phyloP scores from a whole-genome alignment of 208 protist genomes.

The Leishmania tarentolae region DNA sequence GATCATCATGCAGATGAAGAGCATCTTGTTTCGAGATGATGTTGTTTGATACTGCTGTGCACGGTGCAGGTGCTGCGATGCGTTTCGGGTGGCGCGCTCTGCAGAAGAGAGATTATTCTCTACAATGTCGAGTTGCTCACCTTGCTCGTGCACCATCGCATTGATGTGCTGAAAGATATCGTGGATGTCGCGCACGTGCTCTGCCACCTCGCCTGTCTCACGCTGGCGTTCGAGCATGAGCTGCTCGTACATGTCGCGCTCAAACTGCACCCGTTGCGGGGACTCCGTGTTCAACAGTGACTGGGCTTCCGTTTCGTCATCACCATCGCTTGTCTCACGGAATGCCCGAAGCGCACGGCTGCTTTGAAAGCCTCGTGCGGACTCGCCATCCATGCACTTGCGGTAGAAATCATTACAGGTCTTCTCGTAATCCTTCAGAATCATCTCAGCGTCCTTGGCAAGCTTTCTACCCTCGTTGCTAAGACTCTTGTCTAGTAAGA shows the following conservation, averaged over 20 bases:
- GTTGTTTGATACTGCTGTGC: constrained; percentile 67
- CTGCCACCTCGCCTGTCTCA: constrained; percentile 84
- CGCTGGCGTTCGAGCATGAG: constrained; percentile 81
- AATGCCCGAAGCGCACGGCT: constrained; percentile 14
- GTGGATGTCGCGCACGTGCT: constrained; percentile 86
- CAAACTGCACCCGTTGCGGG: constrained; percentile 64
- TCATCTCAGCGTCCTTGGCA: constrained; percentile 65
- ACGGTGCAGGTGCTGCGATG: constrained; percentile 57
- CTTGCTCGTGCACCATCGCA: constrained; percentile 82
- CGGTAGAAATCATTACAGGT: constrained; percentile 87
- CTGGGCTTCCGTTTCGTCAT: constrained; percentile 29
- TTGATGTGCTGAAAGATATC: constrained; percentile 90
- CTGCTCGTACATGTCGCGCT: constrained; percentile 80
- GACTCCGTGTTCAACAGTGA: constrained; percentile 13
- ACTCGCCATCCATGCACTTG: constrained; percentile 77
- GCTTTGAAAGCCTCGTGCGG: constrained; percentile 39
- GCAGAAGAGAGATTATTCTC: constrained; percentile 63
- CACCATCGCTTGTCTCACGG: constrained; percentile 40
- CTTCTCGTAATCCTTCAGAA: constrained; percentile 70
- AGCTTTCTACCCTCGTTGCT: constrained; percentile 73
- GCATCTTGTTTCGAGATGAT: constrained; percentile 55
- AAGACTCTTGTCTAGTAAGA: constrained; percentile 64
- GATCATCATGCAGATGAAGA: constrained; percentile 64
- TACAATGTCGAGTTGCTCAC: constrained; percentile 70
- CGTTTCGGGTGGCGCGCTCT: constrained; percentile 69